Evolutionary conservation across 108 stramenopile species (phyloP), one percentile per base, ranked within the genome.

Genomic region (Fragilaria radians): DNA sequence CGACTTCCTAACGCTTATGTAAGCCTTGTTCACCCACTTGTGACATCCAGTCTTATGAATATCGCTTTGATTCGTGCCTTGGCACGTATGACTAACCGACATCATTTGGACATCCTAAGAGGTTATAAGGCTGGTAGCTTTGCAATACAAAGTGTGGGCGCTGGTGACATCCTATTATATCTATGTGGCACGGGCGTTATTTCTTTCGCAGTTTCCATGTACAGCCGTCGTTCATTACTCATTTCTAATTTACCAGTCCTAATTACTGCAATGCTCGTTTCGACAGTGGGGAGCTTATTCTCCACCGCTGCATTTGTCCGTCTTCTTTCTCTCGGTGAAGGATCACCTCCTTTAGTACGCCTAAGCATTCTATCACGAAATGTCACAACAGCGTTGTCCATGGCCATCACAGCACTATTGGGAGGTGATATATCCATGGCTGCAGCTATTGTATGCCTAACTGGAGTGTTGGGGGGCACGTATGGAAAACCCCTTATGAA

Each of bases 391-490:
- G 66, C 70, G 5, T 62, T 79, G 50, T 70, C 73, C 26, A 79
- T 79, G 28, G 71, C 60, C 2, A 75, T 79, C 46, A 62, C 78
- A 11, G 61, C 71, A 54, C 65, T 75, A 22, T 53, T 79, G 28
- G 70, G 65, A 18, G 78, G 73, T 28, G 66, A 79, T 61, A 71
- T 73, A 30, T 52, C 78, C 21, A 71, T 74, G 48, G 78, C 78
- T 7, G 69, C 70, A 31, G 65, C 63, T 61, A 68, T 72, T 47
- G 68, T 70, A 47, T 70, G 74, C 5, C 48, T 79, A 23, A 79
- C 78, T 28, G 78, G 78, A 5, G 72, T 79, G 23, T 75, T 75
- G 48, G 78, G 63, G 63, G 78, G 72, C 23, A 79, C 63, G 0
- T 60, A 72, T 54, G 78, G 78, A 19, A 49, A 60, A 22, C 50